A percentile compares a stretch with the other conserved stretches of the same genome.
phyloP scores from a whole-genome alignment of 2,329 filamentous ascomycete species.

The Magnaporthiopsis poae region DNA sequence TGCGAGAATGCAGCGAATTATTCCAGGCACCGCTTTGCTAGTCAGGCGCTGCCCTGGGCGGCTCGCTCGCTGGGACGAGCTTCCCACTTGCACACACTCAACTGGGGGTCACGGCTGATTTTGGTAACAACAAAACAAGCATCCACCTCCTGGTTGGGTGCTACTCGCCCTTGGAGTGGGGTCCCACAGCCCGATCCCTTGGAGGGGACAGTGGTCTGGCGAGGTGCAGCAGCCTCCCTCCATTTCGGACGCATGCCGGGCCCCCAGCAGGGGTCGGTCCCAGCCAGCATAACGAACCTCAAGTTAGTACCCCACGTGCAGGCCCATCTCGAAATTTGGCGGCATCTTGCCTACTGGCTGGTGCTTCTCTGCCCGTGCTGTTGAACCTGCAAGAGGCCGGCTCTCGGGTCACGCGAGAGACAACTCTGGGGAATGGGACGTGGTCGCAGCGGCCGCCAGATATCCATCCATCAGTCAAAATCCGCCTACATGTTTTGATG shows the following conservation, averaged over 20 bases:
- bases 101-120: neutral
- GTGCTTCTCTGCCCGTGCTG: neutral
- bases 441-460: neutral
- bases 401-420: no score
- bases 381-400: neutral
- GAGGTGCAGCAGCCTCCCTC: neutral
- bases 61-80: neutral
- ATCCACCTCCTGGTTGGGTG: neutral
- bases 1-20: neutral
- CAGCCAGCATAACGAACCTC: neutral
- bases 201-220: neutral
- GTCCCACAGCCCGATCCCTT: neutral
- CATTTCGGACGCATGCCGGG: constrained; percentile 3
- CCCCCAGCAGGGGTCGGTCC: neutral
- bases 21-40: neutral
- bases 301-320: constrained; percentile 1
- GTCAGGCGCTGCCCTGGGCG: neutral
- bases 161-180: neutral
- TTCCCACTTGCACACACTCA: neutral
- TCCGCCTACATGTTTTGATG: neutral
- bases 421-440: neutral
- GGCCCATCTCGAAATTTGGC: neutral
- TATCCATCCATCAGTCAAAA: neutral
- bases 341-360: neutral
- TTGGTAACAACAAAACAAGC: neutral